phyloP scores from a whole-genome alignment of 768 basidiomycete species.

The Pleurotus ostreatus region DNA sequence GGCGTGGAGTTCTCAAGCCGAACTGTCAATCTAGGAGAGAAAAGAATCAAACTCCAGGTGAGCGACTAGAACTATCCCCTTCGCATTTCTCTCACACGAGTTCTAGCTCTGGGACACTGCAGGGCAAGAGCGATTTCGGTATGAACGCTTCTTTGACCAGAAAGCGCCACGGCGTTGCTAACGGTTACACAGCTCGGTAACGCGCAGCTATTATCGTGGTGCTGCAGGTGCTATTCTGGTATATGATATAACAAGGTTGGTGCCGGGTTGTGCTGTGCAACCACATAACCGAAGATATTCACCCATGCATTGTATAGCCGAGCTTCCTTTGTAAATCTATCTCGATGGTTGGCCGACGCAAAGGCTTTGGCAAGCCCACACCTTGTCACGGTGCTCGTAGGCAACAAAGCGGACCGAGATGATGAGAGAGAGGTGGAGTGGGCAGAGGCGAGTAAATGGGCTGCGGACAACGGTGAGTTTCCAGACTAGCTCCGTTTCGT shows the following conservation, averaged over 20 bases:
- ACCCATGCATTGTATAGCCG: slow-evolving; percentile 49
- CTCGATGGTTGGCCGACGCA: slow-evolving; percentile 91
- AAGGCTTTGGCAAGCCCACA: slow-evolving; percentile 90
- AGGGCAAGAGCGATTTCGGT: slow-evolving; percentile 94
- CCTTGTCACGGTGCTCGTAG: slow-evolving; percentile 85
- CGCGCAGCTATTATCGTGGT: slow-evolving; percentile 93
- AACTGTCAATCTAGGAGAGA: slow-evolving; percentile 89
- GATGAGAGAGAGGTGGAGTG: slow-evolving; percentile 95
- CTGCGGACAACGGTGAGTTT: slow-evolving; percentile 83
- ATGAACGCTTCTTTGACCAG: background rate
- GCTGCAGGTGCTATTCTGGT: slow-evolving; percentile 90
- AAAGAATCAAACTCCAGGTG: slow-evolving; percentile 93
- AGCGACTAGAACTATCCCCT: slow-evolving; percentile 18
- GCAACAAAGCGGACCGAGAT: slow-evolving; percentile 93
- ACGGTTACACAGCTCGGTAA: slow-evolving; percentile 63
- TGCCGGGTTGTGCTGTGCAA: slow-evolving; percentile 8
- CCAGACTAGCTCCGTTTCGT: background rate
- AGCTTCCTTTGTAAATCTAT: slow-evolving; percentile 77
- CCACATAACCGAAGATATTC: slow-evolving; percentile 9
- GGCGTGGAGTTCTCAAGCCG: slow-evolving; percentile 97
- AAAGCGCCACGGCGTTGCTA: background rate
- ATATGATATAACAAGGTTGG: slow-evolving; percentile 88
- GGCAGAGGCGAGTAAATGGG: slow-evolving; percentile 93
- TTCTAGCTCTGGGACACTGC: slow-evolving; percentile 95
- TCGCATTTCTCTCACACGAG: slow-evolving; percentile 13